phyloP scores from a whole-genome alignment of 441 rosid genomes.

The Eruca vesicaria region DNA sequence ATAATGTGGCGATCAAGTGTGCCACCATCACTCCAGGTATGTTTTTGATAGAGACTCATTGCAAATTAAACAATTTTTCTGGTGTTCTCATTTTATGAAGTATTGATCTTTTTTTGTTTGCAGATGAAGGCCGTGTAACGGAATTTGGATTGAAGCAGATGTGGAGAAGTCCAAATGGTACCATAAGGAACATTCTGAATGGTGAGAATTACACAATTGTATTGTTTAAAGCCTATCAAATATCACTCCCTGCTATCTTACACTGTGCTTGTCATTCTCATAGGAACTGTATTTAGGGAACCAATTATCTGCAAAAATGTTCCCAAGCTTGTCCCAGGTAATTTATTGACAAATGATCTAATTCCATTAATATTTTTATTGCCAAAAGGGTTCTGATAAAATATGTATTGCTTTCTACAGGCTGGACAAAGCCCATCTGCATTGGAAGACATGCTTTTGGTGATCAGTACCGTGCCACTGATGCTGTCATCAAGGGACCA shows the following conservation, averaged over 20 bases:
- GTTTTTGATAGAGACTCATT: not conserved
- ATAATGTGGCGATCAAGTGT: slow-evolving; percentile 96
- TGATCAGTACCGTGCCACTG: slow-evolving; percentile 96
- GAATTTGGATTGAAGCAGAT: slow-evolving; percentile 86
- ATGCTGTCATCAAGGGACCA: slow-evolving; percentile 75
- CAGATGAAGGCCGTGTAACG: slow-evolving; percentile 93
- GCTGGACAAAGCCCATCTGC: slow-evolving; percentile 98
- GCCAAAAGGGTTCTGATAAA: slow-evolving; percentile 4
- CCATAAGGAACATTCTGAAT: slow-evolving; percentile 90
- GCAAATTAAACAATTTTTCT: not conserved
- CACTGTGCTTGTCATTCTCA: not conserved
- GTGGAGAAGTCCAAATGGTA: slow-evolving; percentile 99
- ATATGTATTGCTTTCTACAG: slow-evolving; percentile 37
- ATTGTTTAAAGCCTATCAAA: slow-evolving; percentile 13
- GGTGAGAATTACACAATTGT: slow-evolving; percentile 43
- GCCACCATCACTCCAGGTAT: slow-evolving; percentile 98
- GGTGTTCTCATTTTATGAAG: not conserved
- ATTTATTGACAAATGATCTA: not conserved
- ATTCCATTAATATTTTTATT: not conserved
- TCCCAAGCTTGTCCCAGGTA: slow-evolving; percentile 87
- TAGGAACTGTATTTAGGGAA: slow-evolving; percentile 98
- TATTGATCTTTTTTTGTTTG: not conserved
- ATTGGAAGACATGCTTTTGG: slow-evolving; percentile 99
- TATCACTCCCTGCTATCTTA: slow-evolving; percentile 5
- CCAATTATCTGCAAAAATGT: slow-evolving; percentile 94